phyloP scores from a whole-genome alignment of 495 filamentous ascomycete species.

The Neurospora sp. region DNA sequence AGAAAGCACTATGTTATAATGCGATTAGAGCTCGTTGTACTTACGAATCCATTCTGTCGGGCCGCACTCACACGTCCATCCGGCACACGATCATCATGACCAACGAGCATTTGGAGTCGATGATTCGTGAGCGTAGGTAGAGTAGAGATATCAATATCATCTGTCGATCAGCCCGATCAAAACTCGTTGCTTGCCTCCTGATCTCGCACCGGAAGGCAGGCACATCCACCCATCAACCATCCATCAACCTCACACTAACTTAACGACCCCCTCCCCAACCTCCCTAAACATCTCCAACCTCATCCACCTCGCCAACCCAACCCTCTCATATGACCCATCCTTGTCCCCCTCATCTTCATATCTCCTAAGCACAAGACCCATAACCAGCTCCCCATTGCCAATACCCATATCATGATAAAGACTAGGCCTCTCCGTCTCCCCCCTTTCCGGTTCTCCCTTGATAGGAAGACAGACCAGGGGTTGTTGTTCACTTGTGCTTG shows the following conservation, averaged over 20 bases:
- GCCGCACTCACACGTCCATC: too few relatives aligned
- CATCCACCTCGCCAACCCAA: background rate
- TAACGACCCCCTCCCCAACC: background rate
- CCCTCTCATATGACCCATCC: background rate
- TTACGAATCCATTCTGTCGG: too few relatives aligned
- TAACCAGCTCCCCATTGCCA: background rate
- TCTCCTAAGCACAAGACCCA: background rate
- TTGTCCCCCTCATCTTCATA: too few relatives aligned
- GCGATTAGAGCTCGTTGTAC: too few relatives aligned
- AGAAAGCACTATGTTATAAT: too few relatives aligned
- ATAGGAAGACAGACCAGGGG: background rate
- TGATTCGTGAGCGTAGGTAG: too few relatives aligned
- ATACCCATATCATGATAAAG: background rate
- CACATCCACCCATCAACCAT: background rate
- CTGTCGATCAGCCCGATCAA: background rate
- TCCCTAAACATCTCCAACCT: background rate
- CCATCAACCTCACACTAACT: background rate
- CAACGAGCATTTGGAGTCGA: too few relatives aligned
- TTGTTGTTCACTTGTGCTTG: background rate
- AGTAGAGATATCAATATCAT: too few relatives aligned
- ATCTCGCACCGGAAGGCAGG: too few relatives aligned
- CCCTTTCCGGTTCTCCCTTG: background rate
- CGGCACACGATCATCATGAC: too few relatives aligned
- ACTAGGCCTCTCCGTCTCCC: background rate
- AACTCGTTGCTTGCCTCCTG: too few relatives aligned